Percentiles rank a stretch among this genome's conserved stretches.
Evolutionary conservation across 352 stramenopile species (phyloP).

Genomic region (Phytopythium vexans): DNA sequence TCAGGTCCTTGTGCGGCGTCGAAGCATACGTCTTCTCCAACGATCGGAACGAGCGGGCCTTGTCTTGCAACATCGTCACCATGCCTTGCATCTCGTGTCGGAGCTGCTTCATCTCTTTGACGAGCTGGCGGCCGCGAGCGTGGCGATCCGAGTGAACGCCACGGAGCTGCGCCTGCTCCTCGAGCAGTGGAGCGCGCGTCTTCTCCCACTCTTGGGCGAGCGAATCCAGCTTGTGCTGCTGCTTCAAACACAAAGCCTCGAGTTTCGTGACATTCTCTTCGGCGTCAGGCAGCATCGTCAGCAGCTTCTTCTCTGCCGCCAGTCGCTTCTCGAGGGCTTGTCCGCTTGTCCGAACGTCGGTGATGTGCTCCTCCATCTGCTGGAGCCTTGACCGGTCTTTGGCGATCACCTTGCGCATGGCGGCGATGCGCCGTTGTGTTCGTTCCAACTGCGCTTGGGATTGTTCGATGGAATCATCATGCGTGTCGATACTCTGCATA

Average conservation of each 20-base stretch:
- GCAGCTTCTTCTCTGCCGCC: conserved; percentile 43
- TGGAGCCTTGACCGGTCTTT: conserved; percentile 25
- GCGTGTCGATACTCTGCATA: not conserved
- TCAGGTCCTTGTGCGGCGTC: conserved; percentile 31
- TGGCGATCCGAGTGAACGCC: conserved; percentile 51
- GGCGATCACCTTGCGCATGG: conserved; percentile 39
- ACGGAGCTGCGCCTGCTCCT: conserved; percentile 41
- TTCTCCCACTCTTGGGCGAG: conserved; percentile 54
- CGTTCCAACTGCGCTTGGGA: conserved; percentile 29
- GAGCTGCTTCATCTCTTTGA: conserved; percentile 67
- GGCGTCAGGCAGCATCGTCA: conserved; percentile 64
- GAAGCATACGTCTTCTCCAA: conserved; percentile 64
- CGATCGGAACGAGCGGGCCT: conserved; percentile 48
- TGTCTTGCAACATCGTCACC: conserved; percentile 55
- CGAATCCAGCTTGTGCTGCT: conserved; percentile 41
- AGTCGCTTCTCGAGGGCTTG: conserved; percentile 47
- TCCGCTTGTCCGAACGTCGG: conserved; percentile 25
- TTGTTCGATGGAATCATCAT: conserved; percentile 21
- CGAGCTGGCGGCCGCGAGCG: conserved; percentile 46
- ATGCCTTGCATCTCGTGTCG: conserved; percentile 67
- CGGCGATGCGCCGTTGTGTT: conserved; percentile 28
- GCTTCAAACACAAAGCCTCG: conserved; percentile 54
- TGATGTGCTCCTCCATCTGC: conserved; percentile 24
- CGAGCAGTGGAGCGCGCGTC: conserved; percentile 37
- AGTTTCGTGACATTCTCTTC: conserved; percentile 68